These are phyloP conservation scores for Pseudopyricularia javanii DNA, from an alignment of 2,329 filamentous ascomycete species.

Conservation along the genomic window DNA sequence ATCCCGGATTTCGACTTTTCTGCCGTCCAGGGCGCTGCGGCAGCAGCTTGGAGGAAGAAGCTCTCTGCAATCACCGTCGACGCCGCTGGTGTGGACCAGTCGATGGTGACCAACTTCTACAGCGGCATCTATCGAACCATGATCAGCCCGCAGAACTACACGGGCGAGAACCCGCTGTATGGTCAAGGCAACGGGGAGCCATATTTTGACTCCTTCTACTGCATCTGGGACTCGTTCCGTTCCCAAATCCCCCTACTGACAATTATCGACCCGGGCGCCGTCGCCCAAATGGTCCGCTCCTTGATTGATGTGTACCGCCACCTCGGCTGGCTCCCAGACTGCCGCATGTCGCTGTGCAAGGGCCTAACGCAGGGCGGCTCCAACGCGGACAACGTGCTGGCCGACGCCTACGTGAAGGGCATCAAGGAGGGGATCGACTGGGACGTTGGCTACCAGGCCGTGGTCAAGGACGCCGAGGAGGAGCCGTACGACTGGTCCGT, in stretches of 20 bases:
- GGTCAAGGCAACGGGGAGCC: constrained; percentile 47
- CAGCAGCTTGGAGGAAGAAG: constrained; percentile 48
- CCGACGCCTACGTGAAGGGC: constrained; percentile 57
- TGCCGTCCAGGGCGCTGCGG: constrained; percentile 34
- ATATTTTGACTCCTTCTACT: constrained; percentile 68
- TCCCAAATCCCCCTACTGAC: constrained; percentile 59
- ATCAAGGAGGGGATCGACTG: constrained; percentile 50
- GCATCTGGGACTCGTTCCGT: constrained; percentile 62
- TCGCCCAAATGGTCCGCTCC: constrained; percentile 56
- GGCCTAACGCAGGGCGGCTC: constrained; percentile 66
- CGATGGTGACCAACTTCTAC: constrained; percentile 53
- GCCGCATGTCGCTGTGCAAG: constrained; percentile 63
- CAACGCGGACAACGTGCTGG: constrained; percentile 58
- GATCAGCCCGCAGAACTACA: constrained; percentile 64
- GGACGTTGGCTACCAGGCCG: constrained; percentile 55
- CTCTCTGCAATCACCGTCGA: constrained; percentile 36
- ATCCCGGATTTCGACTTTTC: constrained; percentile 58
- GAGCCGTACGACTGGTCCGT: constrained; percentile 60
- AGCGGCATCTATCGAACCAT: constrained; percentile 61
- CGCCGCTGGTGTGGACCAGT: constrained; percentile 34
- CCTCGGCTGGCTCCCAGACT: constrained; percentile 62
- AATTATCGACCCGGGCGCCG: constrained; percentile 50
- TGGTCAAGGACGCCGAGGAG: constrained; percentile 60
- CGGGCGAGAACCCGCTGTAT: constrained; percentile 61
- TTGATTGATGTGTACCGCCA: constrained; percentile 60